Evolutionary conservation across 2,329 filamentous ascomycete genomes (phyloP), one percentile per base, ranked within the genome.

Genomic region (Lasiodiplodia gonubiensis): DNA sequence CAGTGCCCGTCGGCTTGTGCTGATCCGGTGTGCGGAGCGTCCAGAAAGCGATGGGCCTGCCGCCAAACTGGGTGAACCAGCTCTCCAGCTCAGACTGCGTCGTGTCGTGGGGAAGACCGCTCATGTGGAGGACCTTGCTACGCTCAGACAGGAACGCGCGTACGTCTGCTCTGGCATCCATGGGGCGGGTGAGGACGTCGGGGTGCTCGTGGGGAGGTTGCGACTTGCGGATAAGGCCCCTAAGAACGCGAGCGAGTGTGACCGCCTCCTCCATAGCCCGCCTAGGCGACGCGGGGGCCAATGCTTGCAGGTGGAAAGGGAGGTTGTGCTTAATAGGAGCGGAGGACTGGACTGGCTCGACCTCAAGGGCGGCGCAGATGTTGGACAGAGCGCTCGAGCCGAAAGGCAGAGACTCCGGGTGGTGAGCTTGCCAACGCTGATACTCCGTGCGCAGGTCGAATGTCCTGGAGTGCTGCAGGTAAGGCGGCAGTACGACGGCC

Each of bases 11-110:
- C n/a, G 95, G 95, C 85, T 99, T 99, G 82, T 98, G 95, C 82
- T 98, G 95, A 81, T 99, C 95, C 3, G 95, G 95, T 16, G 95
- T 99, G 70, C 94, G 92, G 61, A 99, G 86, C 21, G 95, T 99
- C 95, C 95, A 99, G 83, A 99, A 99, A 23, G 95, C 95, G 82
- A 99, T 99, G 35, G 95, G 95, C 52, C 95, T 92, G 60, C 95
- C 95, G 71, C 95, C 95, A 77, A 97, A 99, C 80, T 99, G 95
- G 35, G 95, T 99, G 78, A 98, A 99, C 95, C 95, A 99, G 82
- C 94, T 97, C 83, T 99, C 95, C 27, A 99, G 87, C 83, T 99
- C 95, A 3, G 94, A 98, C 82, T 99, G 95, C 1, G 95, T 99
- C 42, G 95, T 99, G 75, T 99, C 95, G 78, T 99, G 95, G 53